These are phyloP conservation scores for Neurospora intermedia DNA, from an alignment of 495 filamentous ascomycete genomes.

Conservation along the genomic window DNA sequence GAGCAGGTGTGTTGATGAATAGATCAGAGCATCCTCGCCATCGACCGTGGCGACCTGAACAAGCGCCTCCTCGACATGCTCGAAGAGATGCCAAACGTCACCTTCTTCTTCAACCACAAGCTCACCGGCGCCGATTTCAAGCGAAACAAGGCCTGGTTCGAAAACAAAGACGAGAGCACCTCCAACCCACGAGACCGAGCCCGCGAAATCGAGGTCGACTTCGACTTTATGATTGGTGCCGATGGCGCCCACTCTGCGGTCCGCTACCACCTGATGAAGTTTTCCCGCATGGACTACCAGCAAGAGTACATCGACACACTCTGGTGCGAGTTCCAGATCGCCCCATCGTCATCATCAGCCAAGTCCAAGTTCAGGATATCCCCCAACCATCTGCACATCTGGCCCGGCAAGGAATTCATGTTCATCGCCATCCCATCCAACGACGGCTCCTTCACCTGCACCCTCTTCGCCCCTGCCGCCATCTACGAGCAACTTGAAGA, in stretches of 20 bases:
- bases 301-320: constrained; percentile 95
- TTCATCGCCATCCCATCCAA: constrained; percentile 91
- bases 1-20: neutral
- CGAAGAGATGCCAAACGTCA: constrained; percentile 74
- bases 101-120: constrained; percentile 83
- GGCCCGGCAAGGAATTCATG: constrained; percentile 88
- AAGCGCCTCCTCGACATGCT: constrained; percentile 77
- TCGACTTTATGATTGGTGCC: constrained; percentile 90
- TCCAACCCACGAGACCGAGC: constrained; percentile 12
- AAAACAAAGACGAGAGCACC: constrained; percentile 34
- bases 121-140: constrained; percentile 78
- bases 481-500: constrained; percentile 50
- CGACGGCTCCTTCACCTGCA: constrained; percentile 92
- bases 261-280: constrained; percentile 92
- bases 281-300: constrained; percentile 71
- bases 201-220: constrained; percentile 58
- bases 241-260: constrained; percentile 90
- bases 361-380: constrained; percentile 63
- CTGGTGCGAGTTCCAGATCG: constrained; percentile 93
- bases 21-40: constrained; percentile 36
- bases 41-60: constrained; percentile 75
- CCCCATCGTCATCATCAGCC: constrained; percentile 18
- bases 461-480: constrained; percentile 67
- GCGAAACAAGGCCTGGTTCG: constrained; percentile 76
- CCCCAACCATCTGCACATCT: constrained; percentile 92